Evolutionary conservation across 1,284 basidiomycete species (phyloP).

Genomic region (Leccinum subrobustum): DNA sequence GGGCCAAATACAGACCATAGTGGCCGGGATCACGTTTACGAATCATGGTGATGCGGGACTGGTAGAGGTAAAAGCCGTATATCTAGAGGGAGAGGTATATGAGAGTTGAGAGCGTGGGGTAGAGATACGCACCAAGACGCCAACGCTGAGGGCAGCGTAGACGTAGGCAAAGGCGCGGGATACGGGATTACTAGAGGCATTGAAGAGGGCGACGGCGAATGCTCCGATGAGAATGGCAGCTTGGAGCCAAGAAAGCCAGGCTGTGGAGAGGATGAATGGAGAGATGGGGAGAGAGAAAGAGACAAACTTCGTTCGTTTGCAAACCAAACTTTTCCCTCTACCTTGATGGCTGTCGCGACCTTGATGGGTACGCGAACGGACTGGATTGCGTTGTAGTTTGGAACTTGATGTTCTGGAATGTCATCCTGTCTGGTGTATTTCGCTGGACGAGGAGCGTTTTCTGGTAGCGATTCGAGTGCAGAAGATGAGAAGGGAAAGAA

Average conservation of each 20-base stretch:
- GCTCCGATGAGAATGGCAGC: slow-evolving; percentile 84
- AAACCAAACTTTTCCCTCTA: slow-evolving; percentile 99
- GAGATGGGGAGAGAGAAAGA: neutral
- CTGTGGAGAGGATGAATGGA: slow-evolving; percentile 37
- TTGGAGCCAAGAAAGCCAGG: slow-evolving; percentile 92
- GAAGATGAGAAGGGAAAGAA: slow-evolving; percentile 71
- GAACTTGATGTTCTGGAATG: slow-evolving; percentile 52
- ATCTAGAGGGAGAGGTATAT: slow-evolving; percentile 43
- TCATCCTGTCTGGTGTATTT: slow-evolving; percentile 69
- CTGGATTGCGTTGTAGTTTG: slow-evolving; percentile 71
- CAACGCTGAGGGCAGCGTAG: slow-evolving; percentile 80
- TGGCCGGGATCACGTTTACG: slow-evolving; percentile 87
- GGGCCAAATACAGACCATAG: slow-evolving; percentile 64
- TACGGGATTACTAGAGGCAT: slow-evolving; percentile 74
- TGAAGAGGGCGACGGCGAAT: slow-evolving; percentile 86
- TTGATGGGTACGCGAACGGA: slow-evolving; percentile 79
- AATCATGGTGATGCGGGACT: slow-evolving; percentile 89
- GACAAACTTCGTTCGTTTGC: slow-evolving; percentile 91
- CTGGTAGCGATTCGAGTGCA: slow-evolving; percentile 66
- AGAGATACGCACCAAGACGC: slow-evolving; percentile 51
- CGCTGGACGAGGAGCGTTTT: slow-evolving; percentile 48
- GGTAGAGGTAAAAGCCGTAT: slow-evolving; percentile 88
- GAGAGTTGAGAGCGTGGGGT: slow-evolving; percentile 7
- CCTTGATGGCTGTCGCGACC: slow-evolving; percentile 84
- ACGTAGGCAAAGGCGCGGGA: slow-evolving; percentile 80